Base-by-base conservation (phyloP, 192 early-diverging fungal genomes). In the Coemansia interrupta region DNA sequence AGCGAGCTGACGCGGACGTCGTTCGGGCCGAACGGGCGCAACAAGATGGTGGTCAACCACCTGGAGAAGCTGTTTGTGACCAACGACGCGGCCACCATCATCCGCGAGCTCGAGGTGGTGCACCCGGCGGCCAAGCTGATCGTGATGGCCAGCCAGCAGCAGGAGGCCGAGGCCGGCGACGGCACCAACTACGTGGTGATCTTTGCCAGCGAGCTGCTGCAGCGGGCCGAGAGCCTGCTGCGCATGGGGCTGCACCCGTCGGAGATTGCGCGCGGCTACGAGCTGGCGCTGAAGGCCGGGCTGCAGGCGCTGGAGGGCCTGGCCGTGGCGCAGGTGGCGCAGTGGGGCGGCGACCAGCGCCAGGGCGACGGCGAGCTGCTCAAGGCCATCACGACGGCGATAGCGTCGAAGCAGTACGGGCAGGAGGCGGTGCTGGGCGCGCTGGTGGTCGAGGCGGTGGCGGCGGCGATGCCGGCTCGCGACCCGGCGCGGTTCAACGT, bases 21-120 rank as follows among this genome's bases (percentile, higher is more conserved):
- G 19, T 86, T 94, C 54, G 96, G 96, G 19, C 96, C 96, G 38
- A 96, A 98, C 59, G 96, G 75, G 30, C 90, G 94, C 62, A 98
- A 98, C 83, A 98, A 98, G 78, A 97, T 98, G 89, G 91, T 98
- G 36, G 94, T 98, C 75, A 98, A 98, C 75, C 96, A 98, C 72
- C 81, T 96, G 59, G 93, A 96, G 64, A 97, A 97, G 83, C 84
- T 98, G 38, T 94, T 98, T 78, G 94, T 98, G 24, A 98, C 96
- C 42, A 93, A 88, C 82, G 96, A 98, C 75, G 96, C 96, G n/a
- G 94, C 94, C 12, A 97, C 96, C 43, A 98, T 98, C 61, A 95
- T 97, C 64, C 86, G 87, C 65, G 96, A 97, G 72, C 83, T 98
- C 49, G 96, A 98, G 66, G 94, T 98, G 50, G 87, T 97, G 30